These are phyloP conservation scores for Phytopythium kandeliae DNA, from an alignment of 352 stramenopile genomes.

Conservation along the genomic window DNA sequence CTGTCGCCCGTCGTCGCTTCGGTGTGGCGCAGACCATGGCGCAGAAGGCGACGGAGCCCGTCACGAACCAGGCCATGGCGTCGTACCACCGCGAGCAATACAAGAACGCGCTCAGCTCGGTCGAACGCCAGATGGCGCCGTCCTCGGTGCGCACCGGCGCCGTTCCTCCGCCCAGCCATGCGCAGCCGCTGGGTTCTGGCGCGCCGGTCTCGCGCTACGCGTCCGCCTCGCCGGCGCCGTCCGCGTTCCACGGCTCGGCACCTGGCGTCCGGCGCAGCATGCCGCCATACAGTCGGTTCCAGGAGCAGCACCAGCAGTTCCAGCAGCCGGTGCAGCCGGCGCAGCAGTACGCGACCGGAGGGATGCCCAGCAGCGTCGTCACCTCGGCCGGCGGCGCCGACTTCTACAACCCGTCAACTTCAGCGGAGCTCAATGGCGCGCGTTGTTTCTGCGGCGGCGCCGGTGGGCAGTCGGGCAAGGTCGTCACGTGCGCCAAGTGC, in stretches of 20 bases:
- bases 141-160: background rate
- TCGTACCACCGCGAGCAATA: slow-evolving; percentile 2
- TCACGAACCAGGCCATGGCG: slow-evolving; percentile 1
- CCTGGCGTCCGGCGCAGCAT: slow-evolving; percentile 1
- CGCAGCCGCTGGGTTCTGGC: background rate
- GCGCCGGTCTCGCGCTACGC: slow-evolving; percentile 5
- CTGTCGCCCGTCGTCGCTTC: too few species aligned
- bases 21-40: slow-evolving; percentile 13
- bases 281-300: background rate
- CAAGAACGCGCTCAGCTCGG: slow-evolving; percentile 4
- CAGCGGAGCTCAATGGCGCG: slow-evolving; percentile 27
- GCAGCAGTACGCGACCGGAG: slow-evolving; percentile 1
- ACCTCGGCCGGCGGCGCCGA: slow-evolving; percentile 23
- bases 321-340: too few species aligned
- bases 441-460: slow-evolving; percentile 53
- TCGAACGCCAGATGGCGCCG: slow-evolving; percentile 3
- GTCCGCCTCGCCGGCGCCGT: background rate
- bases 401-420: slow-evolving; percentile 24
- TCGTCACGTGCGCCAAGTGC: slow-evolving; percentile 50
- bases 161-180: background rate
- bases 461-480: slow-evolving; percentile 20
- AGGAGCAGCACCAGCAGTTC: background rate
- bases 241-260: background rate
- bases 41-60: slow-evolving; percentile 12
- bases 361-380: slow-evolving; percentile 7